Conservation (phyloP, 352 stramenopile genomes). For the Globisporangium acanthophoron region DNA sequence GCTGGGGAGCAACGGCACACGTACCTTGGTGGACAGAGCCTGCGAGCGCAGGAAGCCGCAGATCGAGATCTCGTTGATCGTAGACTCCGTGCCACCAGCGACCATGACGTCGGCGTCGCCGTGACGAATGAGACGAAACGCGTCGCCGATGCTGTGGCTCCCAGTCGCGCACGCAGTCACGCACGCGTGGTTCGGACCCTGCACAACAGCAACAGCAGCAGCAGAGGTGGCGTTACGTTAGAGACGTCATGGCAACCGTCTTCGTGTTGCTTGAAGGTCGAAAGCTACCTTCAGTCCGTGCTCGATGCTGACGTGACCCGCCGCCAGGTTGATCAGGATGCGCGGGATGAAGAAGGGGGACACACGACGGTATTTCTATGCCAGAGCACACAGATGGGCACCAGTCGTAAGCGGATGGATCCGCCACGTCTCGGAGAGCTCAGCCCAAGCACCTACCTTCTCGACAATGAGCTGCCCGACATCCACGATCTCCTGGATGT, state of each 20-base stretch:
- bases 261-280: background rate
- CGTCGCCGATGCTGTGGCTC: constrained; percentile 96
- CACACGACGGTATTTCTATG: constrained; percentile 83
- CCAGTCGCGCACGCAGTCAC: constrained; percentile 96
- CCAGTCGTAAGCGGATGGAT: no score
- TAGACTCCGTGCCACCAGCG: constrained; percentile 93
- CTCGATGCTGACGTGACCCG: constrained; percentile 89
- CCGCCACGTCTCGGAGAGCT: background rate
- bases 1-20: background rate
- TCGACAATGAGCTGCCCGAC: constrained; percentile 54
- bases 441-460: constrained; percentile 29
- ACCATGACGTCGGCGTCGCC: constrained; percentile 95
- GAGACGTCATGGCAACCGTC: background rate
- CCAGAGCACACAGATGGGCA: background rate
- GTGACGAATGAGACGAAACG: constrained; percentile 83
- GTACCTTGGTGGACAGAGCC: constrained; percentile 89
- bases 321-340: constrained; percentile 92
- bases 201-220: background rate
- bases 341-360: constrained; percentile 93
- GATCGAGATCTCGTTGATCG: constrained; percentile 91
- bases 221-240: background rate
- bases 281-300: constrained; percentile 79
- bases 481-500: constrained; percentile 83
- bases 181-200: constrained; percentile 96
- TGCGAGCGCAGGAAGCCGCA: constrained; percentile 95